phyloP scores from a whole-genome alignment of 2,329 filamentous ascomycete species.

The Colletotrichum lentis region DNA sequence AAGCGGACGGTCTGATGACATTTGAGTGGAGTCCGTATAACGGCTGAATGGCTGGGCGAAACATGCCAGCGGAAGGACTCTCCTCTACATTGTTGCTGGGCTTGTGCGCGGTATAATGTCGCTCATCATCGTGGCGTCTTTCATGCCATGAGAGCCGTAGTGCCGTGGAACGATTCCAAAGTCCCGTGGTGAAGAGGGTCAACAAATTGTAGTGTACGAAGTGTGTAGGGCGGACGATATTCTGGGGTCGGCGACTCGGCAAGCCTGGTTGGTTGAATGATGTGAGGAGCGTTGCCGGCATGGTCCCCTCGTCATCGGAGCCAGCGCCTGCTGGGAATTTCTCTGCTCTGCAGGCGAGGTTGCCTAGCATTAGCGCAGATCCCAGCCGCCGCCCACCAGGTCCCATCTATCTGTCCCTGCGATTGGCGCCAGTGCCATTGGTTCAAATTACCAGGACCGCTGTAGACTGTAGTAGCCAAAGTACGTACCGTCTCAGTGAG shows the following conservation, averaged over 20 bases:
- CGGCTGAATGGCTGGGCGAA: slow-evolving; percentile 8
- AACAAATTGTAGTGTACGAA: background rate
- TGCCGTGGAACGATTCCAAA: slow-evolving; percentile 15
- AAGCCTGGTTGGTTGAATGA: background rate
- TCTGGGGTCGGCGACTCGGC: slow-evolving; percentile 4
- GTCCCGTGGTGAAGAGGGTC: slow-evolving; percentile 15
- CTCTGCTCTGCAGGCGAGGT: background rate
- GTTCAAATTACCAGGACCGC: background rate
- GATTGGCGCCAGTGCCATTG: background rate
- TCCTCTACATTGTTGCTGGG: background rate
- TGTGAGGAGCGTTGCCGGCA: background rate
- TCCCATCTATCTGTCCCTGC: background rate
- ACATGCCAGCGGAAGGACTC: background rate
- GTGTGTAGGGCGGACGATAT: background rate
- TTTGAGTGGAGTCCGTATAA: slow-evolving; percentile 3
- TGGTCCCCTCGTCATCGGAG: slow-evolving; percentile 12
- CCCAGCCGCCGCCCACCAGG: slow-evolving; percentile 24
- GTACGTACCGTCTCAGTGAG: slow-evolving; percentile 8
- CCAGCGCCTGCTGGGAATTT: slow-evolving; percentile 16
- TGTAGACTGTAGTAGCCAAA: background rate
- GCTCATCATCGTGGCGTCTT: too few species aligned
- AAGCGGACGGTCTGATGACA: background rate
- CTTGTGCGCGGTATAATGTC: background rate
- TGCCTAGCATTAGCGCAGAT: slow-evolving; percentile 36
- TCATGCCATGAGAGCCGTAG: slow-evolving; percentile 12